Evolutionary conservation across 768 basidiomycete genomes (phyloP), one percentile per base, ranked within the genome.

Genomic region (Epithele typhae): DNA sequence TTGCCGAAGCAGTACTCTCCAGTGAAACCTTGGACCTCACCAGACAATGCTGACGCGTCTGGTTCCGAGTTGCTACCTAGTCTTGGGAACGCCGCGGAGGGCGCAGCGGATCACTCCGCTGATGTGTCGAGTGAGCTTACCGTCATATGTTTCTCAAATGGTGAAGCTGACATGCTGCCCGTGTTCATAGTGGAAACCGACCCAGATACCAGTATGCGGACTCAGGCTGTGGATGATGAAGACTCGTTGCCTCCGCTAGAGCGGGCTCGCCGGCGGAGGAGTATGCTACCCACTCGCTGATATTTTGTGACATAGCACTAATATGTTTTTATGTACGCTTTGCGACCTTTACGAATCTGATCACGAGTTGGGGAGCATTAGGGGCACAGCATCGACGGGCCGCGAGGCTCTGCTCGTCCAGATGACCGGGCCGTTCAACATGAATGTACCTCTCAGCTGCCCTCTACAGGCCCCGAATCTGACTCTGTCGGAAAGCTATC

Each of bases 181-280:
- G 37, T 14, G 9, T 12, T 19, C n/a, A 22, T 23, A 11, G 21
- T 46, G 23, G 24, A 6, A 37, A 25, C 38, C 17, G 42, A 38
- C 47, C 58, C 51, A 14, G 54, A 48, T 24, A 56, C 51, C 32
- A 43, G 25, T 37, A 38, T 56, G 51, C 37, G 39, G 18, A 43
- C 43, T 23, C 14, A 59, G 52, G 43, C 46, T 5, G 66, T 62
- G 35, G 77, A 76, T 3, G 77, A 78, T 27, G 80, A 83, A 25
- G 73, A 76, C 10, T 49, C 46, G 46, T 55, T 89, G 22, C 73
- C 85, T 4, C 87, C 87, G 1, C 66, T 89, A 27, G 87, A 89
- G 63, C 74, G 77, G 54, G 87, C 84, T 24, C 66, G 76, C 47
- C 73, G 81, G 41, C 75, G 74, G 51, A 51, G 68, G 52, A 73